Evolutionary conservation across 83 land plant genomes (phyloP), one percentile per base, ranked within the genome.

Genomic region (Picea mariana): DNA sequence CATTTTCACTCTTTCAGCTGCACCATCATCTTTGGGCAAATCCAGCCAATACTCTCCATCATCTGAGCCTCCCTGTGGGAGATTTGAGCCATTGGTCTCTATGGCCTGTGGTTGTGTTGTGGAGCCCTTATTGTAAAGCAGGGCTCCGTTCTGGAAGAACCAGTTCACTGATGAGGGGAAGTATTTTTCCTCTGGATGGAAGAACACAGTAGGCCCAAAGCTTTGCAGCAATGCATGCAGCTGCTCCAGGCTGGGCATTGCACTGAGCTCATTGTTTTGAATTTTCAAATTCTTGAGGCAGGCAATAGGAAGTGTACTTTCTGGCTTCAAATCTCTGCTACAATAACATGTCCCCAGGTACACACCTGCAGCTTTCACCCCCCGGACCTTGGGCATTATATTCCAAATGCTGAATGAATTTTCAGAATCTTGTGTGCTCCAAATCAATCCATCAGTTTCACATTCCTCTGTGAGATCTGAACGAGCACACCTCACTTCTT

Each of bases 401-500:
- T 78, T 79, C 81, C 82, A 86, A 16, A 86, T 62, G 49, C 63
- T 77, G 83, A 93, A 77, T 12, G 87, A 82, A 42, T 76, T 79
- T 24, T 38, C 42, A 52, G 49, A 34, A 23, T 13, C 24, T 26
- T 24, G 66, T 38, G 63, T 83, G 13, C 77, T 80, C 94, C 92
- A 95, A 6, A 91, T 81, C 80, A 61, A 52, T 9, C 21, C 79
- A 9, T 85, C 90, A 9, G 59, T 67, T 44, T 91, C 88, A 67
- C 85, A 85, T 18, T 59, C 23, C 1, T 90, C 94, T 8, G 91
- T 90, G 55, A 93, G 81, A 62, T 95, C 96, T 1, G 75, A 62
- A 2, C 96, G 82, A 52, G 92, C 93, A 77, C 96, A 93, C n/a
- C 84, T 31, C 66, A 91, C 80, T 40, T 85, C 85, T 11, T 87